Conservation (phyloP, 441 rosid species). For the Gossypium lobatum region DNA sequence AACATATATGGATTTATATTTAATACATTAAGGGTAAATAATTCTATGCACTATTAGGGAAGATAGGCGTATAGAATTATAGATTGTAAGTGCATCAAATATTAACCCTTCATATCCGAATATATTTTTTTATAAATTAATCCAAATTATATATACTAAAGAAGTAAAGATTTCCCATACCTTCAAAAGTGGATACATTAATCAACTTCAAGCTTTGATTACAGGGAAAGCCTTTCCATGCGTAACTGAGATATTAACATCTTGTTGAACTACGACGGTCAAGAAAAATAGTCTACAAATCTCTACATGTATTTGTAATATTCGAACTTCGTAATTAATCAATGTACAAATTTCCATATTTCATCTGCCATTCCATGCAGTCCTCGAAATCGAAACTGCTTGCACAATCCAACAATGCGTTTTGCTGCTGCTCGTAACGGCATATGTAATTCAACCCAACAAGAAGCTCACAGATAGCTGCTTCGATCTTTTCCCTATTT, state of each 20-base stretch:
- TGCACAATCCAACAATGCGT: slow-evolving; percentile 75
- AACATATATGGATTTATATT: slow-evolving; percentile 7
- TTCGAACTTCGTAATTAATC: slow-evolving; percentile 31
- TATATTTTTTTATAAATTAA: too few relatives aligned
- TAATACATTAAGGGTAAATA: too few relatives aligned
- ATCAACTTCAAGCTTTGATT: slow-evolving; percentile 23
- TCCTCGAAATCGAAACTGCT: slow-evolving; percentile 95
- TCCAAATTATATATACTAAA: slow-evolving; percentile 16
- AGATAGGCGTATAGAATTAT: too few relatives aligned
- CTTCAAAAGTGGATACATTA: slow-evolving; percentile 24
- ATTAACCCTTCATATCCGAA: background rate
- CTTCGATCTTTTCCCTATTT: slow-evolving; percentile 77
- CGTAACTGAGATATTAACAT: slow-evolving; percentile 29
- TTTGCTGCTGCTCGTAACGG: slow-evolving; percentile 89
- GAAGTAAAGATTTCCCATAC: slow-evolving; percentile 28
- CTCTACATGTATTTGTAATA: slow-evolving; percentile 7
- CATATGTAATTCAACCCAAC: slow-evolving; percentile 93
- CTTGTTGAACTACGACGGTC: slow-evolving; percentile 28
- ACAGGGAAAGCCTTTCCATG: slow-evolving; percentile 18
- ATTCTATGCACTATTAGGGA: too few relatives aligned
- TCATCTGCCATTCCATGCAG: slow-evolving; percentile 84
- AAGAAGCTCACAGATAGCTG: slow-evolving; percentile 72
- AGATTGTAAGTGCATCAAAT: too few relatives aligned
- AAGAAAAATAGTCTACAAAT: slow-evolving; percentile 18
- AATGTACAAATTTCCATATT: slow-evolving; percentile 46